Evolutionary conservation across 345 rosid genomes (phyloP).

Genomic region (Moringa oleifera): DNA sequence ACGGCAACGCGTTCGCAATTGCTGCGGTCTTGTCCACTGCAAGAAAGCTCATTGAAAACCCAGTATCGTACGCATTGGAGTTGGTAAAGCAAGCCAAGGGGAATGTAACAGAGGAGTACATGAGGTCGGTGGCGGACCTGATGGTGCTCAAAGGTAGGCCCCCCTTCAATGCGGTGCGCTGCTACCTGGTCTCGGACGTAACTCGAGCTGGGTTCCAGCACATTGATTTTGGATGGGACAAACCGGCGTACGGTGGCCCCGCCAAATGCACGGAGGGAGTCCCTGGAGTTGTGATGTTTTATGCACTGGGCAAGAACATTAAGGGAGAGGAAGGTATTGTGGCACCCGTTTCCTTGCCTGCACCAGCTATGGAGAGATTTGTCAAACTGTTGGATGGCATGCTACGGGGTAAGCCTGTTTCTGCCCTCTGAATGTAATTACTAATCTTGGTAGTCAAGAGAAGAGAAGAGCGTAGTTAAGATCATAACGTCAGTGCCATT

Average conservation of each 20-base stretch:
- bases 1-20: constrained; percentile 42
- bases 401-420: not conserved
- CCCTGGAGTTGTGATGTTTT: constrained; percentile 37
- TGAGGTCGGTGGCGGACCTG: constrained; percentile 21
- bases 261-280: constrained; percentile 35
- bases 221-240: constrained; percentile 61
- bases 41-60: constrained; percentile 30
- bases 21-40: constrained; percentile 38
- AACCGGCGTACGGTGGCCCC: constrained; percentile 43
- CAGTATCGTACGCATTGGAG: constrained; percentile 42
- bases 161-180: constrained; percentile 28
- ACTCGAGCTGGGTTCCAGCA: constrained; percentile 33
- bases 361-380: constrained; percentile 28
- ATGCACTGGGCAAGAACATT: constrained; percentile 28
- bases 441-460: too few species aligned
- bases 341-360: constrained; percentile 21
- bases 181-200: constrained; percentile 44
- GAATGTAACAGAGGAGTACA: constrained; percentile 26
- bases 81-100: constrained; percentile 39
- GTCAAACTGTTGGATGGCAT: constrained; percentile 10
- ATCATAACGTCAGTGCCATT: too few species aligned
- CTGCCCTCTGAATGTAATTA: too few species aligned
- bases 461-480: too few species aligned
- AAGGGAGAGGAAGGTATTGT: constrained; percentile 32
- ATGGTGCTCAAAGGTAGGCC: constrained; percentile 39